Evolutionary conservation across 495 filamentous ascomycete genomes (phyloP), one percentile per base, ranked within the genome.

Genomic region (Penicillium maclennaniae): DNA sequence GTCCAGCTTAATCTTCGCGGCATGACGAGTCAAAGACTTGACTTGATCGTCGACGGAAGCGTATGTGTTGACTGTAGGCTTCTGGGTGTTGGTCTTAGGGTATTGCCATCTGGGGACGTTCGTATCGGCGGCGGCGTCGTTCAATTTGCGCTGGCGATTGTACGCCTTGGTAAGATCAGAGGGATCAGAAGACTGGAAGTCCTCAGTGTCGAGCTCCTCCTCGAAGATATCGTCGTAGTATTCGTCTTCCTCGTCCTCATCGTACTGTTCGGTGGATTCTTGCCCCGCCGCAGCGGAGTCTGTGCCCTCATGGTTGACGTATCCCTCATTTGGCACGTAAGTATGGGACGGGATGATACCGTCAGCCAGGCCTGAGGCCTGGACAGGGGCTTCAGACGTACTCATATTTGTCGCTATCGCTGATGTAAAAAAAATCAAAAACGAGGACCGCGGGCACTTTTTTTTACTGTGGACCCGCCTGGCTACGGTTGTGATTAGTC

Each of bases 21-120:
- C 91, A 73, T 96, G 91, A 53, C 84, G 86, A 20, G 91, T 85
- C 15, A 98, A 74, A 19, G 85, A 85, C 6, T 84, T 83, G 28
- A 96, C 83, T 50, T 97, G 88, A 65, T 97, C 93, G 63, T 97
- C 91, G 37, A 97, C 74, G 12, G 81, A 81, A 3, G 89, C 81
- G 28, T 79, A 72, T 0, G 87, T 88, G 66, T 96, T 96, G 14
- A 88, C 85, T 4, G 76, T 81, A 0, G 92, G 91, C 62, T 90
- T 92, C 63, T 95, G 90, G 2, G 84, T 77, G 60, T 96, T 96
- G 48, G 84, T 83, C 67, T 88, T 88, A n/a, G 84, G 84, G 21
- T 79, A 74, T 5, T 78, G 74, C 69, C 83, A 79, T 71, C 74
- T 77, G 46, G 78, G 71, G 34, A 68, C 66, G 56, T 82, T 77